phyloP scores from a whole-genome alignment of 176 grass and related monocot genomes.

The Cymbopogon citratus region DNA sequence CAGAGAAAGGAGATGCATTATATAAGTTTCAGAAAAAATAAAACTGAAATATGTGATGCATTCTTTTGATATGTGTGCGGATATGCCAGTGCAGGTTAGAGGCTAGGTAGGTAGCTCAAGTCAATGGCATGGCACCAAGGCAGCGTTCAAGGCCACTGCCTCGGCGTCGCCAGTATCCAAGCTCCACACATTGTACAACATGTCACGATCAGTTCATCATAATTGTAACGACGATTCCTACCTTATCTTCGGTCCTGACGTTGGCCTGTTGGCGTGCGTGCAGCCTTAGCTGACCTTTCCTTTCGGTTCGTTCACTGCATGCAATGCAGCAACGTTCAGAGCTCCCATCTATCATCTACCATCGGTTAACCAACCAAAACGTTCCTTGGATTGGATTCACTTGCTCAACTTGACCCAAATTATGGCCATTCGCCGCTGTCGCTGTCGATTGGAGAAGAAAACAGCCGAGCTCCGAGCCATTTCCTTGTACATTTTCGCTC shows the following conservation, averaged over 20 bases:
- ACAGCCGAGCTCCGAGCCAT: not conserved
- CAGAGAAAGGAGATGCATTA: not conserved
- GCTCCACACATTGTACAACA: not conserved
- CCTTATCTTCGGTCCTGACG: slow-evolving; percentile 45
- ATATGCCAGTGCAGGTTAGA: not conserved
- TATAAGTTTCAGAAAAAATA: not conserved
- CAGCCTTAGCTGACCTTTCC: slow-evolving; percentile 53
- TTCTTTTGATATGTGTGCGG: not conserved
- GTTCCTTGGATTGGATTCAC: not conserved
- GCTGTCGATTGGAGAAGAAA: not conserved
- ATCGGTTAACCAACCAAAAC: not conserved
- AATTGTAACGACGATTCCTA: slow-evolving; percentile 20
- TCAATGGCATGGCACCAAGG: slow-evolving; percentile 18
- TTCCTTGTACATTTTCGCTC: not conserved
- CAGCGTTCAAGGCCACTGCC: not conserved
- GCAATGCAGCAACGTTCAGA: not conserved
- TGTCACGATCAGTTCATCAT: slow-evolving; percentile 25
- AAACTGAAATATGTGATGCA: not conserved
- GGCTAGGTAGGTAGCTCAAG: not conserved
- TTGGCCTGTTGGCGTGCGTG: slow-evolving; percentile 29
- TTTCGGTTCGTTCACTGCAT: slow-evolving; percentile 20
- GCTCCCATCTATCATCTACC: not conserved
- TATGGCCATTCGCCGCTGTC: not conserved
- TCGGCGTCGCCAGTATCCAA: slow-evolving; percentile 15
- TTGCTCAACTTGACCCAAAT: slow-evolving; percentile 1